Conservation (phyloP, 306 rosid species). For the Ormosia semicastrata region DNA sequence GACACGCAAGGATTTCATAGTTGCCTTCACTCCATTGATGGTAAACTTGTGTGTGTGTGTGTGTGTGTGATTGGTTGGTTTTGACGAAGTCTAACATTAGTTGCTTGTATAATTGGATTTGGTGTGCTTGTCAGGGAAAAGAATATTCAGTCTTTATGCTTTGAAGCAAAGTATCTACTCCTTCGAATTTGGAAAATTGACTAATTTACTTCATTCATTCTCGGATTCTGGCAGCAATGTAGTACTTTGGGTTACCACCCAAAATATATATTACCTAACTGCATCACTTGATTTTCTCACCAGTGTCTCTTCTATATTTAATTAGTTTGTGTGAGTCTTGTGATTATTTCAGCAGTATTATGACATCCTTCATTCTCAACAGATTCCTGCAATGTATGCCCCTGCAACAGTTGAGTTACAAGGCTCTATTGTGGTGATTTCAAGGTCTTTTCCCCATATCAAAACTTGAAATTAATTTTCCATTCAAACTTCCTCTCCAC, state of each 20-base stretch:
- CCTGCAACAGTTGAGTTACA: too few species aligned
- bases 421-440: too few species aligned
- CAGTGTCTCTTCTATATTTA: background rate
- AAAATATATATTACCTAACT: background rate
- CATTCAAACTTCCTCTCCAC: background rate
- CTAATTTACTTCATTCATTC: background rate
- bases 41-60: too few species aligned
- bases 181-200: background rate
- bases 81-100: background rate
- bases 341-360: background rate
- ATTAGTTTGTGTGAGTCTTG: background rate
- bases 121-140: too few species aligned
- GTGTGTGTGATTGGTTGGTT: too few species aligned
- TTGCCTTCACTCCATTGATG: too few species aligned
- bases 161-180: conserved; percentile 38
- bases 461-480: background rate
- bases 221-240: background rate
- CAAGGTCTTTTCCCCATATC: background rate
- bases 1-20: too few species aligned
- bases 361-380: background rate
- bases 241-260: background rate
- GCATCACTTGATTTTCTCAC: background rate
- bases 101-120: too few species aligned
- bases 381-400: background rate
- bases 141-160: background rate